These are phyloP conservation scores for Quercus tomentella DNA, from an alignment of 331 rosid species.

Conservation along the genomic window DNA sequence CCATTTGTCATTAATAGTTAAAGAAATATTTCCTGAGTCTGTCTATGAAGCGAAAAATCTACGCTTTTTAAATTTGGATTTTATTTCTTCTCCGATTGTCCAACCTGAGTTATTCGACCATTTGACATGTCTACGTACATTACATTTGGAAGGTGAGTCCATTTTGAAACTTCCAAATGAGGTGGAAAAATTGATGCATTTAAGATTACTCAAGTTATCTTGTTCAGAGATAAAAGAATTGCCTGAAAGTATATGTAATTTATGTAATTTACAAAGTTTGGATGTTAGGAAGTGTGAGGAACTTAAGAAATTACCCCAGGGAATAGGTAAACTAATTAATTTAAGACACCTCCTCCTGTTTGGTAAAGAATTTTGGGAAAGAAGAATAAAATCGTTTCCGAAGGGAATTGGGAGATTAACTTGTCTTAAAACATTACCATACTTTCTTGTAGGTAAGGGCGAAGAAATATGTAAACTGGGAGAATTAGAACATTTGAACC, in stretches of 20 bases:
- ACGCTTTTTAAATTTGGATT: fast-evolving
- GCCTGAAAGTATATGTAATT: neutral
- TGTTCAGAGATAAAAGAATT: fast-evolving
- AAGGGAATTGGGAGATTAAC: too few relatives aligned
- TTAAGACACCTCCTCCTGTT: neutral
- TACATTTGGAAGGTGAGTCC: fast-evolving
- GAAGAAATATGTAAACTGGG: too few relatives aligned
- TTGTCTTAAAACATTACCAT: too few relatives aligned
- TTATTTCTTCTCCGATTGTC: fast-evolving
- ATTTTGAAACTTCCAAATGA: fast-evolving
- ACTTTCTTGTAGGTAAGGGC: too few relatives aligned
- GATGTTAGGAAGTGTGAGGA: fast-evolving
- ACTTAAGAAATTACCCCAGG: neutral
- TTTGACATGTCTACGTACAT: too few relatives aligned
- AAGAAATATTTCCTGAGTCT: too few relatives aligned
- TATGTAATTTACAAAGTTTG: neutral
- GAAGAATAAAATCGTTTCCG: too few relatives aligned
- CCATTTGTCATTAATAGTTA: fast-evolving
- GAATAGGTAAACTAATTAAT: neutral
- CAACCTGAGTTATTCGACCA: too few relatives aligned
- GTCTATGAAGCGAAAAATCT: too few relatives aligned
- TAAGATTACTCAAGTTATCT: fast-evolving
- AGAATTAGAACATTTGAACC: too few relatives aligned
- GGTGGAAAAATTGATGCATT: too few relatives aligned
- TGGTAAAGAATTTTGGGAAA: too few relatives aligned